A percentile compares a stretch with the other conserved stretches of the same genome.
Evolutionary conservation across 495 filamentous ascomycete species (phyloP).

Genomic region (Talaromyces wortmannii): DNA sequence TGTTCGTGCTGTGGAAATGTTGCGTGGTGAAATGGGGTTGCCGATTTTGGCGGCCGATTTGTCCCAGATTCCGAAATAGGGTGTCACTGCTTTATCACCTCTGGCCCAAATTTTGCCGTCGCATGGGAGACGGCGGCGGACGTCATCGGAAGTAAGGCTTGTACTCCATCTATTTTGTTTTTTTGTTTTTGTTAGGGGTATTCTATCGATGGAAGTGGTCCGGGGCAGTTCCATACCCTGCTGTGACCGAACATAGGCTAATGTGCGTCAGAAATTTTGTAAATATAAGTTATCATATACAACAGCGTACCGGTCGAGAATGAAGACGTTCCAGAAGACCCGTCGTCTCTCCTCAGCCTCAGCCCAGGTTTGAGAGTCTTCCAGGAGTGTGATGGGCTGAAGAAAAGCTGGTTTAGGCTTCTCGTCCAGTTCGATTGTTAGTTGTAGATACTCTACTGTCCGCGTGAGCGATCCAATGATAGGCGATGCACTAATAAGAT

Average conservation of each 20-base stretch:
- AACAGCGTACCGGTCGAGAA: slow-evolving; percentile 34
- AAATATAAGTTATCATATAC: neutral
- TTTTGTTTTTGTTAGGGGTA: slow-evolving; percentile 1
- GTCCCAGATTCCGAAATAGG: slow-evolving; percentile 36
- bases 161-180: slow-evolving; percentile 25
- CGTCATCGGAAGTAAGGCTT: slow-evolving; percentile 25
- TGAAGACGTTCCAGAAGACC: slow-evolving; percentile 45
- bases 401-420: slow-evolving; percentile 11
- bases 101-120: slow-evolving; percentile 23
- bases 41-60: slow-evolving; percentile 25
- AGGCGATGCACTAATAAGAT: slow-evolving; percentile 19
- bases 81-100: slow-evolving; percentile 22
- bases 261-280: neutral
- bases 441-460: slow-evolving; percentile 29
- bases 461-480: slow-evolving; percentile 29
- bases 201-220: neutral
- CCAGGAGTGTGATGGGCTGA: slow-evolving; percentile 20
- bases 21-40: slow-evolving; percentile 8
- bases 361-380: slow-evolving; percentile 30
- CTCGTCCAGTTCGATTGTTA: slow-evolving; percentile 23
- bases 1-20: slow-evolving; percentile 6
- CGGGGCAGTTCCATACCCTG: slow-evolving; percentile 5
- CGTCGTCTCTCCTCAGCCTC: slow-evolving; percentile 47
- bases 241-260: slow-evolving; percentile 18
- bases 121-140: slow-evolving; percentile 12